These are phyloP conservation scores for Diaporthe sp. DNA, from an alignment of 2,329 filamentous ascomycete genomes.

Conservation along the genomic window DNA sequence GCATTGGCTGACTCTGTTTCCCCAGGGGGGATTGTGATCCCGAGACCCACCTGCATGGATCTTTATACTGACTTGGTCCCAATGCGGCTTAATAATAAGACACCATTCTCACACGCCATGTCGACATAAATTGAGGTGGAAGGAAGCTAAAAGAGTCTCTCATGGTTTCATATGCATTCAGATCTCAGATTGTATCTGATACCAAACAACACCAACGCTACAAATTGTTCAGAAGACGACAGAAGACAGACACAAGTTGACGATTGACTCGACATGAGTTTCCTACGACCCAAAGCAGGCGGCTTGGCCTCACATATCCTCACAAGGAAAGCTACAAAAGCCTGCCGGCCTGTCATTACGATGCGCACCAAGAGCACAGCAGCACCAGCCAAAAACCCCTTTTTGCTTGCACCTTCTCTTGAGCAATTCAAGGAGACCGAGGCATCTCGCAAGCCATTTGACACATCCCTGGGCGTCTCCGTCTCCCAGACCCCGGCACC, in stretches of 20 bases:
- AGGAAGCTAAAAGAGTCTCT: too few species aligned
- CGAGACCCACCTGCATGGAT: not conserved
- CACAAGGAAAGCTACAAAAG: not conserved
- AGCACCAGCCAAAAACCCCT: not conserved
- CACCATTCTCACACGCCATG: not conserved
- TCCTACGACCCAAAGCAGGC: not conserved
- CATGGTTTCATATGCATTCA: too few species aligned
- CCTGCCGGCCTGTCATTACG: not conserved
- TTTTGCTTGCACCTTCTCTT: not conserved
- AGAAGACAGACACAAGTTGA: not conserved
- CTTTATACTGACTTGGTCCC: not conserved
- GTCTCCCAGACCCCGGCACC: constrained; percentile 3
- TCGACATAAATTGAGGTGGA: too few species aligned
- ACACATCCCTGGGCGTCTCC: not conserved
- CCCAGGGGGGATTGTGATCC: not conserved
- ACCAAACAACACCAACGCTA: not conserved
- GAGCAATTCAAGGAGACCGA: not conserved
- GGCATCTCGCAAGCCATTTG: not conserved
- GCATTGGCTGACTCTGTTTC: not conserved
- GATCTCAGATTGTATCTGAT: not conserved
- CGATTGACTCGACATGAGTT: not conserved
- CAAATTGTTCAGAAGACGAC: not conserved
- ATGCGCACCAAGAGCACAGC: not conserved
- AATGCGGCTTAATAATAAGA: not conserved
- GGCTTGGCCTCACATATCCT: too few species aligned